A percentile compares a stretch with the other conserved stretches of the same genome.
Conservation (phyloP, 192 early-diverging fungal genomes). For the Linnemannia hyalina region DNA sequence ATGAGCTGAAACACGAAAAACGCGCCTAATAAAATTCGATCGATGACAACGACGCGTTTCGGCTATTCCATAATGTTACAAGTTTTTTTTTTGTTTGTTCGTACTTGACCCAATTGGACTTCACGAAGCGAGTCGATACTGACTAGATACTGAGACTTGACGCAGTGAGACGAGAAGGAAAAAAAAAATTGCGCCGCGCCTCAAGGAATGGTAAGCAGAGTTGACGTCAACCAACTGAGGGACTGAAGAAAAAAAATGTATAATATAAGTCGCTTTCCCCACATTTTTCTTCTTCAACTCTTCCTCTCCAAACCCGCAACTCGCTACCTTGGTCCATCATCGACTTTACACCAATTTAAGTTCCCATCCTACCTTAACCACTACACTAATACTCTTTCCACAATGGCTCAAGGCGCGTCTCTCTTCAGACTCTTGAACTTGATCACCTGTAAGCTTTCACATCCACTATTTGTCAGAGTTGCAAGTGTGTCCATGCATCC, state of each 20-base stretch:
- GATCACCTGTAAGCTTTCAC: constrained; percentile 18
- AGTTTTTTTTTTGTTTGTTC: background rate
- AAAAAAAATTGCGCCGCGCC: background rate
- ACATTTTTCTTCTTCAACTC: constrained; percentile 10
- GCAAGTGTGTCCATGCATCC: background rate
- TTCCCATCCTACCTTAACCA: background rate
- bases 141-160: background rate
- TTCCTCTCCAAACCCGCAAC: background rate
- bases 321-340: background rate
- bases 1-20: constrained; percentile 5
- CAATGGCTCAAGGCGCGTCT: constrained; percentile 47
- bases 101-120: background rate
- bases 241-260: background rate
- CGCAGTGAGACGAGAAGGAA: background rate
- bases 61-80: background rate
- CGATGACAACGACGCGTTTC: background rate
- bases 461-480: background rate
- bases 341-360: background rate
- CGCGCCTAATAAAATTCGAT: background rate
- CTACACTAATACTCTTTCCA: constrained; percentile 6
- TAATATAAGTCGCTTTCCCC: background rate
- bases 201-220: background rate
- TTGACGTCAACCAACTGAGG: background rate
- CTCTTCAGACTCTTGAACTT: constrained; percentile 51
- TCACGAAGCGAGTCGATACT: background rate